Percentiles rank a stretch among this genome's conserved stretches.
These are phyloP conservation scores for Arthrobotrys megalospora DNA, from an alignment of 2,329 filamentous ascomycete genomes.

Conservation along the genomic window DNA sequence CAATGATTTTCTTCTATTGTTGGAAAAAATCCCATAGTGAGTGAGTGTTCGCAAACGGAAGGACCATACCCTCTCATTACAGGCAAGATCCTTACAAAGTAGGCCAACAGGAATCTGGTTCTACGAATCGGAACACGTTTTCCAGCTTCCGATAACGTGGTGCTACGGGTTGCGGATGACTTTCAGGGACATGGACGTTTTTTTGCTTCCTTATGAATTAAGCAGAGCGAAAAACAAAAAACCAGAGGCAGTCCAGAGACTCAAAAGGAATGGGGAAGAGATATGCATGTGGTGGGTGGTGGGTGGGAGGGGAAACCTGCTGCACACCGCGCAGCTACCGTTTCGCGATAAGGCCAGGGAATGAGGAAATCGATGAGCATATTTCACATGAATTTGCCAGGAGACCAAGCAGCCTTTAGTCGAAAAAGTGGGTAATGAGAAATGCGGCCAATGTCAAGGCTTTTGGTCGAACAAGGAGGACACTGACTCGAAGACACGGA, in stretches of 20 bases:
- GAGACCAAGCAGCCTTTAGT: constrained; percentile 2
- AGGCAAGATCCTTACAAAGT: constrained; percentile 54
- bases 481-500: constrained; percentile 38
- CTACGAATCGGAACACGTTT: constrained; percentile 60
- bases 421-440: constrained; percentile 46
- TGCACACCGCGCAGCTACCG: constrained; percentile 35
- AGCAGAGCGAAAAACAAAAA: constrained; percentile 23
- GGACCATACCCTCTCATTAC: constrained; percentile 24
- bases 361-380: constrained; percentile 57
- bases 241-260: background rate
- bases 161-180: constrained; percentile 57
- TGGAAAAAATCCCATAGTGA: background rate
- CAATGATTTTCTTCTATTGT: constrained; percentile 11
- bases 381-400: constrained; percentile 56
- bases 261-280: constrained; percentile 27
- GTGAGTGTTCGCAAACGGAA: constrained; percentile 31
- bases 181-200: constrained; percentile 59
- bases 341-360: constrained; percentile 58
- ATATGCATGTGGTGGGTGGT: constrained; percentile 13
- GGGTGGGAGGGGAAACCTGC: constrained; percentile 30
- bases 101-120: constrained; percentile 52
- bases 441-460: constrained; percentile 47
- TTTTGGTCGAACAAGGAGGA: constrained; percentile 23
- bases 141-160: constrained; percentile 60
- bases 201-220: constrained; percentile 13